Percentiles rank a stretch among this genome's conserved stretches.
phyloP scores from a whole-genome alignment of 306 rosid genomes.

The Malus sieversii region DNA sequence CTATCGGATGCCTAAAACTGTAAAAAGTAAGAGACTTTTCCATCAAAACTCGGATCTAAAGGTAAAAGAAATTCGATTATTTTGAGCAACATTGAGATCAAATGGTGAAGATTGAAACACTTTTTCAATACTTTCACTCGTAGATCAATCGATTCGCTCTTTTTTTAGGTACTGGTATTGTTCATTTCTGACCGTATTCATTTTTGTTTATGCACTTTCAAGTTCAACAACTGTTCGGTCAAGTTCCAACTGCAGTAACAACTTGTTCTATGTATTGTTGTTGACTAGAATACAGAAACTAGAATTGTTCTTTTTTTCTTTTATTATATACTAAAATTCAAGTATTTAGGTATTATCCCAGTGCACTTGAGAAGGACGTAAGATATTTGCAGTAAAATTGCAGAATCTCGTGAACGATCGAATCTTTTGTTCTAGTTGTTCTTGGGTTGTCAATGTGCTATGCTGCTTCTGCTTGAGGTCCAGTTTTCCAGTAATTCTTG shows the following conservation, averaged over 20 bases:
- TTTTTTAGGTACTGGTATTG: slow-evolving; percentile 17
- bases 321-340: not conserved
- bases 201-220: not conserved
- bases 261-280: slow-evolving; percentile 2
- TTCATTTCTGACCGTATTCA: slow-evolving; percentile 11
- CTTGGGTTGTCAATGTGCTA: slow-evolving; percentile 28
- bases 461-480: slow-evolving; percentile 3
- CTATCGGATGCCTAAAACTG: slow-evolving; percentile 41
- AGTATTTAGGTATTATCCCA: not conserved
- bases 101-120: not conserved
- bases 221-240: slow-evolving; percentile 6
- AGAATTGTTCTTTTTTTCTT: not conserved
- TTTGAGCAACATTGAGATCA: slow-evolving; percentile 16
- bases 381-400: not conserved
- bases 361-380: not conserved
- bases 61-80: slow-evolving; percentile 2
- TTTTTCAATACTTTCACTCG: slow-evolving; percentile 6
- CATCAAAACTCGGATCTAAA: slow-evolving; percentile 1
- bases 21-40: not conserved
- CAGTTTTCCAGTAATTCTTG: slow-evolving; percentile 28
- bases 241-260: slow-evolving; percentile 19
- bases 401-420: not conserved
- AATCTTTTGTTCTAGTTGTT: not conserved
- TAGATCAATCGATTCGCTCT: slow-evolving; percentile 13
- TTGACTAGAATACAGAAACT: slow-evolving; percentile 1